phyloP scores from a whole-genome alignment of 2,329 filamentous ascomycete species.

The Pseudogymnoascus sp. region DNA sequence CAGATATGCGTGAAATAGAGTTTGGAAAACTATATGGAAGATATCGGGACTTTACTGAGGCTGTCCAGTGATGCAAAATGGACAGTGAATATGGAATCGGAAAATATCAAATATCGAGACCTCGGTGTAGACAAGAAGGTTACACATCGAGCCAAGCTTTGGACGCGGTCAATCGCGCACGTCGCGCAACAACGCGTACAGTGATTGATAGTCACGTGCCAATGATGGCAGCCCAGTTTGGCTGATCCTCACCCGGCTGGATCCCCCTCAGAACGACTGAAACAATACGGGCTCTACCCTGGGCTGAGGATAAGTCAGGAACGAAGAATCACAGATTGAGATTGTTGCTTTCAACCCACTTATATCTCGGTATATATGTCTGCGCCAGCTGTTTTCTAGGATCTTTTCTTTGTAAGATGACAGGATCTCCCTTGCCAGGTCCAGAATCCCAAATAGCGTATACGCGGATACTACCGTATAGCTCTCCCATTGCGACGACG shows the following conservation, averaged over 20 bases:
- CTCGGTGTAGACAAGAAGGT: constrained; percentile 2
- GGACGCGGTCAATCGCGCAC: neutral
- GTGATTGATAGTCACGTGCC: neutral
- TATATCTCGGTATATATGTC: neutral
- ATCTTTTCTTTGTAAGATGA: neutral
- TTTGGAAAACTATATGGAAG: neutral
- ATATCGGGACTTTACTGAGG: neutral
- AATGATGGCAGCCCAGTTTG: neutral
- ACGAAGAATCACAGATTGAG: neutral
- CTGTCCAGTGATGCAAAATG: neutral
- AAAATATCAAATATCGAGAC: neutral
- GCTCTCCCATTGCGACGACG: neutral
- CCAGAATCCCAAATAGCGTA: neutral
- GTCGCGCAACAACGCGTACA: neutral
- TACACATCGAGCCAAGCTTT: neutral
- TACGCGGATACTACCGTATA: neutral
- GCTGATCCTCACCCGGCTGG: neutral
- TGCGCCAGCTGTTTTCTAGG: neutral
- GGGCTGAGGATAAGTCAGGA: neutral
- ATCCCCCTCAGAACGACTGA: neutral
- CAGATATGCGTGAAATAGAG: neutral
- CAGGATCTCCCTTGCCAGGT: neutral
- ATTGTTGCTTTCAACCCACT: neutral
- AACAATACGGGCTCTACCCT: neutral
- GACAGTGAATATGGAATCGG: neutral